A percentile compares a stretch with the other conserved stretches of the same genome.
Conservation (phyloP, 1,284 basidiomycete species). For the Ceratobasidium sp. region DNA sequence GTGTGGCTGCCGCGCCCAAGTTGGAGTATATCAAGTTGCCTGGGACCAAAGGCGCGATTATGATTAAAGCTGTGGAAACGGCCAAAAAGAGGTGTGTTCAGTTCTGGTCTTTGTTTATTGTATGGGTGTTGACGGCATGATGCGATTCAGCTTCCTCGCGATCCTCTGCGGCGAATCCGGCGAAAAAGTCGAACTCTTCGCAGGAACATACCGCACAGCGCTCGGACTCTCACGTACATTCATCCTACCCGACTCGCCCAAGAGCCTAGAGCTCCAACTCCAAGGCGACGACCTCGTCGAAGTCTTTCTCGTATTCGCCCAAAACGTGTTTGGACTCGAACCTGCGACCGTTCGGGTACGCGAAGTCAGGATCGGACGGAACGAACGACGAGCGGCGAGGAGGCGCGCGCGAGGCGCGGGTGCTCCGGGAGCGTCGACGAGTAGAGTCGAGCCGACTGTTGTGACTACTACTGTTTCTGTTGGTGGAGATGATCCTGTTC, state of each 20-base stretch:
- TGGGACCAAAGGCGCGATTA: slow-evolving; percentile 84
- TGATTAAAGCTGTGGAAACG: slow-evolving; percentile 87
- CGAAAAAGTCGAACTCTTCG: slow-evolving; percentile 92
- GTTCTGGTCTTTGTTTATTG: not conserved
- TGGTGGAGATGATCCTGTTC: not conserved
- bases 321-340: slow-evolving; percentile 89
- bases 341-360: slow-evolving; percentile 90
- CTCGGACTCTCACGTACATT: slow-evolving; percentile 85
- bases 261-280: slow-evolving; percentile 83
- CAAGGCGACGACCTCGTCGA: slow-evolving; percentile 91
- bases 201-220: slow-evolving; percentile 84
- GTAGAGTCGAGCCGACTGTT: slow-evolving; percentile 54
- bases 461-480: slow-evolving; percentile 46
- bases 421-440: slow-evolving; percentile 59
- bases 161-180: slow-evolving; percentile 91
- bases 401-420: slow-evolving; percentile 72
- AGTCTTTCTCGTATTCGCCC: slow-evolving; percentile 86
- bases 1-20: slow-evolving; percentile 74
- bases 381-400: slow-evolving; percentile 83
- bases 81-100: slow-evolving; percentile 79
- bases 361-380: slow-evolving; percentile 87
- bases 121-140: not conserved
- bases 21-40: slow-evolving; percentile 90
- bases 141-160: slow-evolving; percentile 77
- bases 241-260: slow-evolving; percentile 87